Evolutionary conservation across 2,329 filamentous ascomycete species (phyloP), one percentile per base, ranked within the genome.

Genomic region (Fusarium dlaminii): DNA sequence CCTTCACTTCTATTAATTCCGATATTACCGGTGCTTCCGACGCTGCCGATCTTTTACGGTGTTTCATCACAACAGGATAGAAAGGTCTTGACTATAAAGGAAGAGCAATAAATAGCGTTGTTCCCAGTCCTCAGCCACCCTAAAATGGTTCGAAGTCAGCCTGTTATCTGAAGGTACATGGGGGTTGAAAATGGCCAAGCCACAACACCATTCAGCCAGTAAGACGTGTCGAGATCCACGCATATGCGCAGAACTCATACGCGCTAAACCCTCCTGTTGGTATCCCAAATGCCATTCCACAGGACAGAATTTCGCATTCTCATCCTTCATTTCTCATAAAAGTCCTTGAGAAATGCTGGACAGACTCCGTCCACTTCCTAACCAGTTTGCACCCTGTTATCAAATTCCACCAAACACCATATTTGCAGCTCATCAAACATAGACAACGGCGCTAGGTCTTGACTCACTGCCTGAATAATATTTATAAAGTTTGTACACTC

Each of bases 171-270:
- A 37, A 37, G 11, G 20, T 20, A 12, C 37, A 29, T 15, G 45
- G 45, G 22, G 57, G 36, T 60, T 60, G 57, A 52, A 60, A 60
- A 34, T 52, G 9, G 5, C 9, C 34, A 51, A 39, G 56, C 56
- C 56, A 51, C 43, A 15, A 27, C 22, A 22, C 22, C 36, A 27
- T 10, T 6, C 17, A 45, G 15, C 49, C 59, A 56, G 17, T 62
- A 13, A 37, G 8, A 62, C 37, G 30, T 27, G 15, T 11, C 29
- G 22, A 37, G 2, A 43, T 43, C 6, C 18, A 11, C 49, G 32
- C 59, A 45, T 30, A n/a, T 56, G 59, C 30, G 48, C 20, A 62
- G 18, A 43, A 24, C 48, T 17, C 48, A 36, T 8, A 29, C 13
- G 37, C 48, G 37, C n/a, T 6, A 27, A 29, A 43, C 10, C 15